A percentile compares a stretch with the other conserved stretches of the same genome.
Evolutionary conservation across 352 stramenopile genomes (phyloP).

Genomic region (Pilasporangium apinafurcum): DNA sequence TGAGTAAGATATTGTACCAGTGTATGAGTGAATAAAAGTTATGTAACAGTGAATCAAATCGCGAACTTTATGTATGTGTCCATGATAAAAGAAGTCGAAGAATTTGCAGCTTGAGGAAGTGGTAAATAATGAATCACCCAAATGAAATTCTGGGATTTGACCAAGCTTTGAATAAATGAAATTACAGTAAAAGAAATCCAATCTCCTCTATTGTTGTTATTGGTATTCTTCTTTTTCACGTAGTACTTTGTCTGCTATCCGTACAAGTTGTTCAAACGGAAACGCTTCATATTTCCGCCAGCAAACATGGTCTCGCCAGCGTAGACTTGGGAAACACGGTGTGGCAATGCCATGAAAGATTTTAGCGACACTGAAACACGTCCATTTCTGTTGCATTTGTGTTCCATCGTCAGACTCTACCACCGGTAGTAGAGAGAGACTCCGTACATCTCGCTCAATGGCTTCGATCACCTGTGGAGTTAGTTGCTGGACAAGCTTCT

Average conservation of each 20-base stretch:
- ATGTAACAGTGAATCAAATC: too few relatives aligned
- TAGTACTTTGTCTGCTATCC: constrained; percentile 53
- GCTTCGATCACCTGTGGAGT: constrained; percentile 35
- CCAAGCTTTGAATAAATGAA: too few relatives aligned
- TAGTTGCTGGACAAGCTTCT: constrained; percentile 38
- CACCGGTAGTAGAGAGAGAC: constrained; percentile 20
- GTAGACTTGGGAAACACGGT: constrained; percentile 42
- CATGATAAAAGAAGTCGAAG: too few relatives aligned
- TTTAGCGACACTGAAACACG: constrained; percentile 61
- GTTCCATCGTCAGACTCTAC: constrained; percentile 5
- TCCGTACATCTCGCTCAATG: constrained; percentile 49
- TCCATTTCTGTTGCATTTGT: constrained; percentile 25
- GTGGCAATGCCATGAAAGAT: constrained; percentile 73
- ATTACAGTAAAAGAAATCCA: too few relatives aligned
- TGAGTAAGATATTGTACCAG: too few relatives aligned
- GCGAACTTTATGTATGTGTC: too few relatives aligned
- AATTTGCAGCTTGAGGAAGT: too few relatives aligned
- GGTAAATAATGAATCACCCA: too few relatives aligned
- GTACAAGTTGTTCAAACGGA: constrained; percentile 69
- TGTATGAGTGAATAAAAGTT: too few relatives aligned
- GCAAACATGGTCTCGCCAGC: constrained; percentile 57
- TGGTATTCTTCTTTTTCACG: too few relatives aligned
- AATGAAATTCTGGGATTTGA: too few relatives aligned
- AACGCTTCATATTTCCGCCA: constrained; percentile 66
- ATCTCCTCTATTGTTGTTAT: too few relatives aligned